Evolutionary conservation across 129 eudicot species (phyloP), one percentile per base, ranked within the genome.

Genomic region (Centrapalus pauciflorus): DNA sequence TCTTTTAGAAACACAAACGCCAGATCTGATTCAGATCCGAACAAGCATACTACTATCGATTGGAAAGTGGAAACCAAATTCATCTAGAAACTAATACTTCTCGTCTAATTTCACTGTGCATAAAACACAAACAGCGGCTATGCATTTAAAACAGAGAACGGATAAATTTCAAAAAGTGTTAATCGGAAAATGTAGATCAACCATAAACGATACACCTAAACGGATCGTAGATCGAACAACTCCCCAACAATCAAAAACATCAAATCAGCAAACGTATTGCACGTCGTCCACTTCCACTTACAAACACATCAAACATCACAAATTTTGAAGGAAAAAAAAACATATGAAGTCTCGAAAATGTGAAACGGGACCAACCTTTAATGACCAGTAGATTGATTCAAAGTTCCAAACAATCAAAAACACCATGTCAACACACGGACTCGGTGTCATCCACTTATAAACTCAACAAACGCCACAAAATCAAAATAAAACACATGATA

Each of bases 1-100:
- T 13, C 7, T 45, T 45, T 17, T 50, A 28, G 23, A 70, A 70
- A 6, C 64, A 62, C 12, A 71, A 30, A 21, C 0, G 10, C 60
- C 61, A 60, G 50, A 72, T 72, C 69, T 62, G 64, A 64, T 61
- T 48, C 74, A 12, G 48, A 52, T 68, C 73, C 16, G 1, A 8
- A 54, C 46, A 48, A 66, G 30, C 0, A 34, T 17, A 14, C 57
- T 64, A 9, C 26, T 13, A 41, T 25, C 40, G 56, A 25, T 12
- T 64, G 14, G 23, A 17, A 38, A 5, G 16, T 16, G 52, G 7
- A n/a, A 32, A 21, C 13, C 21, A 35, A 24, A 52, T 21, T 52
- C 17, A 51, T 6, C 48, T 9, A 27, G 26, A 33, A 51, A 67
- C 23, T 37, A 25, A 16, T 4, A 38, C 20, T 6, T 11, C 29